phyloP scores from a whole-genome alignment of 1,284 basidiomycete species.

The Schizophyllum commune region DNA sequence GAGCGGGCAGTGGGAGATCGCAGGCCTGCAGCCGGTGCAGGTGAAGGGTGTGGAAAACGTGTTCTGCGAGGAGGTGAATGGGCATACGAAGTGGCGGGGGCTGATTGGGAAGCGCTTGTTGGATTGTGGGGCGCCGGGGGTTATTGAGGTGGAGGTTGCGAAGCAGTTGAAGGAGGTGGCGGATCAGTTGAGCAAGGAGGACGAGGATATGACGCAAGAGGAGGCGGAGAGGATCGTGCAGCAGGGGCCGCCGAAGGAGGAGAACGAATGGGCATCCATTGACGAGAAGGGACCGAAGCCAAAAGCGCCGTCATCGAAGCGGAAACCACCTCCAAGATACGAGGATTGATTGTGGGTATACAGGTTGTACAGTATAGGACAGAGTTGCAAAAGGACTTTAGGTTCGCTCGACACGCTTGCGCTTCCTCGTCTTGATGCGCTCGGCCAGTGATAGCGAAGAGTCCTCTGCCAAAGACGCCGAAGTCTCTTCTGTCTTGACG shows the following conservation, averaged over 20 bases:
- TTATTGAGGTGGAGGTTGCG: constrained; percentile 32
- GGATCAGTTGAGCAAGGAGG: constrained; percentile 22
- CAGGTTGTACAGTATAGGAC: not conserved
- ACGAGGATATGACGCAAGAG: constrained; percentile 9
- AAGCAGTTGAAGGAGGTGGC: constrained; percentile 30
- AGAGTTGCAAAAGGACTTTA: not conserved
- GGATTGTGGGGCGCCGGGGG: constrained; percentile 31
- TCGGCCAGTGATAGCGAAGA: not conserved
- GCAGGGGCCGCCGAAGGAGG: not conserved
- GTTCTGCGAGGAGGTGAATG: constrained; percentile 43
- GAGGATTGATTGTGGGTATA: not conserved
- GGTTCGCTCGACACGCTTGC: not conserved
- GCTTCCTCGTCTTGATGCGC: not conserved
- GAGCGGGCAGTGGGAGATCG: constrained; percentile 57
- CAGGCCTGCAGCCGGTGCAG: constrained; percentile 56
- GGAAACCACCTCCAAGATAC: not conserved
- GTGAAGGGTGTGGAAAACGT: constrained; percentile 70
- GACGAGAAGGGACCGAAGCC: constrained; percentile 1
- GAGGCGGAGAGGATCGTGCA: constrained; percentile 15
- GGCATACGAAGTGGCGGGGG: constrained; percentile 48
- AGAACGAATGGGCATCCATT: not conserved
- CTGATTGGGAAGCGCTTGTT: constrained; percentile 40
- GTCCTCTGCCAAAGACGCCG: not conserved
- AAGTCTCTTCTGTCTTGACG: not conserved
- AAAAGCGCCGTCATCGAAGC: not conserved